Percentiles rank a stretch among this genome's conserved stretches.
Conservation (phyloP, 2,329 filamentous ascomycete genomes). For the Juglanconis juglandina region DNA sequence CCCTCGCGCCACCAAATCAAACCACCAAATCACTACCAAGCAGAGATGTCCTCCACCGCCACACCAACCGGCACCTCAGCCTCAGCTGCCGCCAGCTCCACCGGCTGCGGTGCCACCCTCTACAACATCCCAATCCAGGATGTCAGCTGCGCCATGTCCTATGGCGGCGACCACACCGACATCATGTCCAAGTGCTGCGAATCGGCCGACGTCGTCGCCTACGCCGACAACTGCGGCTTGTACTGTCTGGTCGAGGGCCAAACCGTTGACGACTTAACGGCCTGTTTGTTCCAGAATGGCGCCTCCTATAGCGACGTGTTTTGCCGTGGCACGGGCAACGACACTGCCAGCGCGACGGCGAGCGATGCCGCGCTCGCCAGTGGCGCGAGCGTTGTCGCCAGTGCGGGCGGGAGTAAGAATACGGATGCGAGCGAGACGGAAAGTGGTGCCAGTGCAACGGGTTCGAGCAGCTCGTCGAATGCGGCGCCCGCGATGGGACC, state of each 20-base stretch:
- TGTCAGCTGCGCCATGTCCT: constrained; percentile 41
- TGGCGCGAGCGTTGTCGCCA: constrained; percentile 24
- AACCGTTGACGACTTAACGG: constrained; percentile 29
- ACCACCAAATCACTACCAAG: background rate
- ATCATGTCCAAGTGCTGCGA: constrained; percentile 28
- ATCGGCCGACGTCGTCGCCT: constrained; percentile 34
- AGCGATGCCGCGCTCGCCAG: constrained; percentile 20
- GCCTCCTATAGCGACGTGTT: constrained; percentile 33
- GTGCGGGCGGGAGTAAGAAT: background rate
- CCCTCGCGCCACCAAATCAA: background rate
- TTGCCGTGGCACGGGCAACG: constrained; percentile 32
- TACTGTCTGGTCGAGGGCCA: constrained; percentile 44
- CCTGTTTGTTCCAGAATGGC: constrained; percentile 34
- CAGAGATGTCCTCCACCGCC: constrained; percentile 3
- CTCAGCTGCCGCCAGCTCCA: background rate
- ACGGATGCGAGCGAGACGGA: background rate
- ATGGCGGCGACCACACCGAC: constrained; percentile 37
- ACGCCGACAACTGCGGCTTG: constrained; percentile 33
- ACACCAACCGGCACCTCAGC: background rate
- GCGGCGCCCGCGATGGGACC: constrained; percentile 1
- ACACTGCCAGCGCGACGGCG: constrained; percentile 33
- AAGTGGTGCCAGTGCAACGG: background rate
- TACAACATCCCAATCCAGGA: constrained; percentile 43
- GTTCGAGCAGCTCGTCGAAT: constrained; percentile 7
- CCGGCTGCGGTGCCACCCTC: constrained; percentile 23